Conservation (phyloP, 2,329 filamentous ascomycete genomes). For the Ploettnerulaceae sp. region DNA sequence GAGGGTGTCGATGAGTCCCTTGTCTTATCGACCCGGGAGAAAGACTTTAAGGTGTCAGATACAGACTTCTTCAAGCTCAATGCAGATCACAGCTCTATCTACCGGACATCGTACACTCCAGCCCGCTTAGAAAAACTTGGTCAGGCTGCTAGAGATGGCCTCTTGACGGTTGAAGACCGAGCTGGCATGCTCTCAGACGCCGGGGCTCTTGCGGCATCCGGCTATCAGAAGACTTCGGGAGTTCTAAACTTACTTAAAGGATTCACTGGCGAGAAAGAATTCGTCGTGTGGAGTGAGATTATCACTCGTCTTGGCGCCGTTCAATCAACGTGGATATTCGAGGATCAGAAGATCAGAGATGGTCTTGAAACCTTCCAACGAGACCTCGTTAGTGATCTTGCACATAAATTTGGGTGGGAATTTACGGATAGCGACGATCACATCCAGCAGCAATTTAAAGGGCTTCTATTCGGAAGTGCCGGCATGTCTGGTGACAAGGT, state of each 20-base stretch:
- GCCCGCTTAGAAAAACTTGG: slow-evolving; percentile 84
- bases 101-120: slow-evolving; percentile 82
- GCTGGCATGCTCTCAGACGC: slow-evolving; percentile 94
- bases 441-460: slow-evolving; percentile 91
- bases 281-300: slow-evolving; percentile 94
- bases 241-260: slow-evolving; percentile 79
- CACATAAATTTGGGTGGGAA: slow-evolving; percentile 82
- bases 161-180: slow-evolving; percentile 82
- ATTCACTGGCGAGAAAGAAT: slow-evolving; percentile 80
- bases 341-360: slow-evolving; percentile 67
- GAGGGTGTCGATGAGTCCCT: slow-evolving; percentile 75
- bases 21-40: slow-evolving; percentile 66
- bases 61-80: slow-evolving; percentile 95
- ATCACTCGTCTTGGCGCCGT: slow-evolving; percentile 72
- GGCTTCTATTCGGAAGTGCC: slow-evolving; percentile 79
- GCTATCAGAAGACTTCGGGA: slow-evolving; percentile 90
- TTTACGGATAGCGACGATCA: slow-evolving; percentile 84
- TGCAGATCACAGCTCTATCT: slow-evolving; percentile 88
- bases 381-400: slow-evolving; percentile 70
- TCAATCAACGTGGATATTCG: slow-evolving; percentile 82
- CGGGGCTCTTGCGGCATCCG: slow-evolving; percentile 80
- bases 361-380: slow-evolving; percentile 80
- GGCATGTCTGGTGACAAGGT: slow-evolving; percentile 75
- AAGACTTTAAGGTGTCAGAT: slow-evolving; percentile 69
- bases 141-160: slow-evolving; percentile 72